Conservation (phyloP, 257 asterid genomes). For the Scutellaria minor region DNA sequence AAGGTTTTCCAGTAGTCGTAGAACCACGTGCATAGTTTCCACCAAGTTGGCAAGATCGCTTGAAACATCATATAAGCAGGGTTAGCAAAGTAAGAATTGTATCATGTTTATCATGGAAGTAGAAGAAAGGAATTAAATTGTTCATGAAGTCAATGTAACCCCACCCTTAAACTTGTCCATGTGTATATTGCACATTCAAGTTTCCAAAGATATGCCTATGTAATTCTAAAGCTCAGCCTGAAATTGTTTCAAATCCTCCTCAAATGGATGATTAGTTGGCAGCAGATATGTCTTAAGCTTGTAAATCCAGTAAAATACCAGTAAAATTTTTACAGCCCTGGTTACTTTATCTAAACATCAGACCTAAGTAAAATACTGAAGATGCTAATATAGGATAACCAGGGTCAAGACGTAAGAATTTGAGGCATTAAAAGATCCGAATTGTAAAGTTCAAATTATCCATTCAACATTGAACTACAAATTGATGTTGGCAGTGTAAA, state of each 20-base stretch:
- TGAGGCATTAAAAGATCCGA: background rate
- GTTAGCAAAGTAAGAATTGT: conserved; percentile 29
- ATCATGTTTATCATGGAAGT: conserved; percentile 16
- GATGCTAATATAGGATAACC: conserved; percentile 11
- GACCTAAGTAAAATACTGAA: background rate
- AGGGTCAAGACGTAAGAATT: conserved; percentile 8
- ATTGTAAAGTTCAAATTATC: background rate
- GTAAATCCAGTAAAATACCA: background rate
- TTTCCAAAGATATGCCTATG: background rate
- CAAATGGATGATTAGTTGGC: conserved; percentile 1
- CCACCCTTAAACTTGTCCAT: conserved; percentile 11
- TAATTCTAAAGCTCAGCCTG: conserved; percentile 19
- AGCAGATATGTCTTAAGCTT: background rate
- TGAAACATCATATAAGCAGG: conserved; percentile 41
- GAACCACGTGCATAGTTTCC: conserved; percentile 72
- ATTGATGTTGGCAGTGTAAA: background rate
- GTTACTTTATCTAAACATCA: background rate
- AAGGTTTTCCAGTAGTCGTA: conserved; percentile 88
- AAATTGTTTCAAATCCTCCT: conserved; percentile 22
- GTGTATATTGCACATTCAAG: conserved; percentile 19
- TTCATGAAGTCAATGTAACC: conserved; percentile 10
- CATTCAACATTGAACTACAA: conserved; percentile 19
- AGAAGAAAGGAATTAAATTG: conserved; percentile 16
- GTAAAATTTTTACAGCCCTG: background rate
- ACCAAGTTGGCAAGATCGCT: conserved; percentile 96